These are phyloP conservation scores for Leishmania martiniquensis DNA, from an alignment of 208 protist genomes.

Conservation along the genomic window DNA sequence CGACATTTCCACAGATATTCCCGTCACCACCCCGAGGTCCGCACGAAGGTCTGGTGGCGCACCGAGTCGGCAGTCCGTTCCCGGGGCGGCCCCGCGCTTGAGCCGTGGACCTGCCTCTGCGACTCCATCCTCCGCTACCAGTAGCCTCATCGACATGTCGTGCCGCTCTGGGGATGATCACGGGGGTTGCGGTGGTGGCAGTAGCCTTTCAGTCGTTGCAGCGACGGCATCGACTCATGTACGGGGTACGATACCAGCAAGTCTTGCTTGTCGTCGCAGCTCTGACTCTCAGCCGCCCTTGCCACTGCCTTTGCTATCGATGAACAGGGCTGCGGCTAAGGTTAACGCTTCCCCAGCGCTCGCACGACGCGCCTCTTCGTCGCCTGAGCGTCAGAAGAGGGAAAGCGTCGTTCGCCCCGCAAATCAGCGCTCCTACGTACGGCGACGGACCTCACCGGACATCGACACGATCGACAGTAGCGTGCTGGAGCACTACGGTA, in stretches of 20 bases:
- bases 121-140: conserved; percentile 6
- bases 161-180: not conserved
- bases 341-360: not conserved
- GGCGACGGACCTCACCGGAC: conserved; percentile 19
- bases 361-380: conserved; percentile 2
- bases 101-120: conserved; percentile 10
- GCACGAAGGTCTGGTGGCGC: not conserved
- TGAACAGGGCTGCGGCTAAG: not conserved
- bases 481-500: conserved; percentile 19
- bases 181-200: not conserved
- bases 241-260: not conserved
- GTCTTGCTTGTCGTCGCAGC: not conserved
- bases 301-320: not conserved
- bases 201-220: conserved; percentile 10
- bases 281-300: not conserved
- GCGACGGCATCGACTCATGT: not conserved
- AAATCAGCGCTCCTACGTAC: conserved; percentile 1
- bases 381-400: not conserved
- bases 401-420: not conserved
- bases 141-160: conserved; percentile 5
- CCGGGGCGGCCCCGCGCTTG: not conserved
- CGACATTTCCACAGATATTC: not conserved
- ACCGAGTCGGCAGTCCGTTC: not conserved
- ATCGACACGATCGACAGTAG: conserved; percentile 6
- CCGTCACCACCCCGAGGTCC: not conserved